phyloP scores from a whole-genome alignment of 2,329 filamentous ascomycete species.

The Ophiocordyceps polyrhachis-furcata region DNA sequence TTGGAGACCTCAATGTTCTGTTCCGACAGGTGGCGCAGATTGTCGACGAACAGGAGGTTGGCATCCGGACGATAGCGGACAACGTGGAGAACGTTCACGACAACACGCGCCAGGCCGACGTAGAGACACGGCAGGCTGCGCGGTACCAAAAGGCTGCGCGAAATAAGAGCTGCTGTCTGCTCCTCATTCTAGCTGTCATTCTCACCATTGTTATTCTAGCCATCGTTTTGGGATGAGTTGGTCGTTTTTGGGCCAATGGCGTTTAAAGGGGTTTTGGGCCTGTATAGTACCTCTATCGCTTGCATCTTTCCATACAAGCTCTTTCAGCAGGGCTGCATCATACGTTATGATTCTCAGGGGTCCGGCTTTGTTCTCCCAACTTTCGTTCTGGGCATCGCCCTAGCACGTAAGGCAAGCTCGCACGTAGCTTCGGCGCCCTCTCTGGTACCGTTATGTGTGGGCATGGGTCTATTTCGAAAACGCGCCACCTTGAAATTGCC shows the following conservation, averaged over 20 bases:
- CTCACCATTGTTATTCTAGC: conserved; percentile 79
- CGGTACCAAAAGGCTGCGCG: conserved; percentile 90
- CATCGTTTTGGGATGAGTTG: conserved; percentile 50
- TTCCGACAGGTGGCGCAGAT: conserved; percentile 98
- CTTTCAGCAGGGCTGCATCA: no score
- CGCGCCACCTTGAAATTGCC: conserved; percentile 8
- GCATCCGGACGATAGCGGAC: conserved; percentile 70
- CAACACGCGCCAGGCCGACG: conserved; percentile 69
- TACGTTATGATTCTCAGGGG: background rate
- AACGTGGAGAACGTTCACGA: conserved; percentile 72
- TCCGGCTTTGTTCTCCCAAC: background rate
- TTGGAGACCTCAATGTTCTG: conserved; percentile 86
- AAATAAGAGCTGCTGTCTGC: conserved; percentile 81
- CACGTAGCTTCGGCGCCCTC: background rate
- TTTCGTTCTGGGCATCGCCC: conserved; percentile 1
- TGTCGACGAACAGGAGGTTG: conserved; percentile 76
- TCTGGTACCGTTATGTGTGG: background rate
- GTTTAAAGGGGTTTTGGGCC: conserved; percentile 3
- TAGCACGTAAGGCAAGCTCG: conserved; percentile 8
- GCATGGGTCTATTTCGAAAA: conserved; percentile 3
- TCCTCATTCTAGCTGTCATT: conserved; percentile 77
- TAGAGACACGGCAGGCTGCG: conserved; percentile 69
- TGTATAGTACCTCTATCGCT: conserved; percentile 3
- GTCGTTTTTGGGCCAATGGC: conserved; percentile 1
- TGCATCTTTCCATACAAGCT: background rate